Conservation (phyloP, 306 rosid species). For the Lupinus albus region DNA sequence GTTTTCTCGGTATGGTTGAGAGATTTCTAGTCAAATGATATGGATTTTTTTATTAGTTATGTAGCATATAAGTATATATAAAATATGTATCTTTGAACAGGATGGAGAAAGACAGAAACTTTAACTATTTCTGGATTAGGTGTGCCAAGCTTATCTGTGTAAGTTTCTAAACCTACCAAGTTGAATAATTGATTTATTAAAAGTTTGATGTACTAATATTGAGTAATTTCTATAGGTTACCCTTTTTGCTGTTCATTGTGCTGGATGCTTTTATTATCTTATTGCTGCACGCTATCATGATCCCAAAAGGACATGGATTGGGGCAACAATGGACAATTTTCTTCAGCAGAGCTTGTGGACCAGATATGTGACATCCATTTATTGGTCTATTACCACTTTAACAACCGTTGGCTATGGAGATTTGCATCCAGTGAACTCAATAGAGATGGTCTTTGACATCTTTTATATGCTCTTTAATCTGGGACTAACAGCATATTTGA, state of each 20-base stretch:
- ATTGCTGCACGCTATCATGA: conserved; percentile 76
- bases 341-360: conserved; percentile 59
- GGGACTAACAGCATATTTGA: conserved; percentile 88
- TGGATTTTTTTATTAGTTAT: neutral
- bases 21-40: neutral
- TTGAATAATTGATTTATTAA: neutral
- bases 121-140: conserved; percentile 86
- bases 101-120: conserved; percentile 89
- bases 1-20: conserved; percentile 65
- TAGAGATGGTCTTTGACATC: conserved; percentile 88
- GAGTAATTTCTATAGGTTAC: conserved; percentile 67
- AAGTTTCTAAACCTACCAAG: conserved; percentile 37
- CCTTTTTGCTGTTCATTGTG: conserved; percentile 82
- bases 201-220: neutral
- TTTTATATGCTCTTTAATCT: conserved; percentile 87
- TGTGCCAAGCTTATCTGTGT: conserved; percentile 88
- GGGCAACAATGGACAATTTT: conserved; percentile 55
- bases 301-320: conserved; percentile 79
- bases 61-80: neutral
- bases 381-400: conserved; percentile 92
- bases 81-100: conserved; percentile 45
- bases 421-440: conserved; percentile 81
- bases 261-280: conserved; percentile 87
- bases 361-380: conserved; percentile 77
- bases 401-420: conserved; percentile 95